Conservation (phyloP, 2,329 filamentous ascomycete species). For the Coleophoma eucalyptorum region DNA sequence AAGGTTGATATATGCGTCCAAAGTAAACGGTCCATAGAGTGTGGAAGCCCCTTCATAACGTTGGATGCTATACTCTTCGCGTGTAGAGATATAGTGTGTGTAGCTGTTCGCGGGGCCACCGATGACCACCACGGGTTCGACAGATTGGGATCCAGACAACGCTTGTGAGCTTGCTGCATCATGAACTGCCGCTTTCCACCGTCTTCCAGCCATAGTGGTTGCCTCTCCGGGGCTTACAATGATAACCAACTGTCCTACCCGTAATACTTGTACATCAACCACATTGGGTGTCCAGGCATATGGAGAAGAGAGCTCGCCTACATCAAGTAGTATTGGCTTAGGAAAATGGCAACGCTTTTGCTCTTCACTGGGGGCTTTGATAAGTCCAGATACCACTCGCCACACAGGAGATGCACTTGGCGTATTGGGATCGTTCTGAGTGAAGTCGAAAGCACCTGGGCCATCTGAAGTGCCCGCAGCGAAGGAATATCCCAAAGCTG, state of each 20-base stretch:
- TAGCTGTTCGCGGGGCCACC: slow-evolving; percentile 91
- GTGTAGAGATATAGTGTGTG: slow-evolving; percentile 70
- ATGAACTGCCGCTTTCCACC: slow-evolving; percentile 73
- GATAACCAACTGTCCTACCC: slow-evolving; percentile 80
- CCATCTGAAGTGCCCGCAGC: slow-evolving; percentile 91
- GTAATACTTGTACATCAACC: slow-evolving; percentile 81
- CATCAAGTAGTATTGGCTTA: slow-evolving; percentile 85
- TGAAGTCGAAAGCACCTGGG: slow-evolving; percentile 89
- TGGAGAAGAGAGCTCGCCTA: slow-evolving; percentile 73
- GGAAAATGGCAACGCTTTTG: slow-evolving; percentile 74
- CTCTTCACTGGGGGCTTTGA: slow-evolving; percentile 65
- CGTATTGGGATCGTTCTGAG: slow-evolving; percentile 75
- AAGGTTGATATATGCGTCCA: slow-evolving; percentile 84
- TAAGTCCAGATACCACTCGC: slow-evolving; percentile 67
- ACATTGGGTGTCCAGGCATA: slow-evolving; percentile 91
- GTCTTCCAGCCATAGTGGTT: slow-evolving; percentile 85
- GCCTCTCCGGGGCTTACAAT: slow-evolving; percentile 84
- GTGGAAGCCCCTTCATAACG: slow-evolving; percentile 95
- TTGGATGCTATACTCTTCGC: slow-evolving; percentile 79
- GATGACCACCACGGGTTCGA: slow-evolving; percentile 72
- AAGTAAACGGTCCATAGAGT: slow-evolving; percentile 76
- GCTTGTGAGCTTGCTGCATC: slow-evolving; percentile 42
- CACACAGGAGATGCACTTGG: slow-evolving; percentile 67
- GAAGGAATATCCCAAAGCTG: slow-evolving; percentile 87
- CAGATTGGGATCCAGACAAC: slow-evolving; percentile 27